phyloP scores from a whole-genome alignment of 495 filamentous ascomycete genomes.

The Tuber microsphaerosporum region DNA sequence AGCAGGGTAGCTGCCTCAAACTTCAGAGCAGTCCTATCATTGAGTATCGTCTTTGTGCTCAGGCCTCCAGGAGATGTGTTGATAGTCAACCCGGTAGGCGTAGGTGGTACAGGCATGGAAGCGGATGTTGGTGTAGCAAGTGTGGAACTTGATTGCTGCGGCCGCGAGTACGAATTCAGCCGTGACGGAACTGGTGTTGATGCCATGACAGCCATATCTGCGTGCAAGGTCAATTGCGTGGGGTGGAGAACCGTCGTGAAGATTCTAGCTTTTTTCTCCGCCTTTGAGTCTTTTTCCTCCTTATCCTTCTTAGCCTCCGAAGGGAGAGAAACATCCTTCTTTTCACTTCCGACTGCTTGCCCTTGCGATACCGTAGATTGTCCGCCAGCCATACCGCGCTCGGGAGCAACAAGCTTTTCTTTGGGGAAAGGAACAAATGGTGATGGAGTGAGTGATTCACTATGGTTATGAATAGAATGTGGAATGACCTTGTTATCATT shows the following conservation, averaged over 20 bases:
- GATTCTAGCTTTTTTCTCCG: slow-evolving; percentile 55
- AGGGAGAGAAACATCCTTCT: slow-evolving; percentile 14
- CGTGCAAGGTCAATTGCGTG: slow-evolving; percentile 63
- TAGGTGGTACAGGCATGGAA: slow-evolving; percentile 55
- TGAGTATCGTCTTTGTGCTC: slow-evolving; percentile 63
- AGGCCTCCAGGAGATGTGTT: slow-evolving; percentile 46
- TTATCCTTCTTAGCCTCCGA: slow-evolving; percentile 43
- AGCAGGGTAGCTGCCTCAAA: slow-evolving; percentile 66
- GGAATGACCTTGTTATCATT: slow-evolving; percentile 58
- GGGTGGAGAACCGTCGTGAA: slow-evolving; percentile 79
- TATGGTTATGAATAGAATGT: slow-evolving; percentile 87
- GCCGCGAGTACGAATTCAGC: slow-evolving; percentile 44
- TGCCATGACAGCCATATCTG: slow-evolving; percentile 68
- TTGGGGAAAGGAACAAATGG: slow-evolving; percentile 73
- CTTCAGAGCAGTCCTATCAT: slow-evolving; percentile 59
- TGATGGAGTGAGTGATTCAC: slow-evolving; percentile 77
- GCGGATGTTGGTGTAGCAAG: slow-evolving; percentile 61
- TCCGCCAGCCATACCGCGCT: slow-evolving; percentile 2
- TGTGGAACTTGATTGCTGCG: slow-evolving; percentile 46
- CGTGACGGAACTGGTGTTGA: slow-evolving; percentile 53
- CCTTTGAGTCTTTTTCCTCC: slow-evolving; percentile 51
- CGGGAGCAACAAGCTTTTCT: slow-evolving; percentile 44
- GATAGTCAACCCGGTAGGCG: slow-evolving; percentile 50
- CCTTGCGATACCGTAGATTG: slow-evolving; percentile 10
- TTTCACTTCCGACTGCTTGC: slow-evolving; percentile 36